Conservation (phyloP, 1,139 yeast genomes). For the Spathaspora sp. region DNA sequence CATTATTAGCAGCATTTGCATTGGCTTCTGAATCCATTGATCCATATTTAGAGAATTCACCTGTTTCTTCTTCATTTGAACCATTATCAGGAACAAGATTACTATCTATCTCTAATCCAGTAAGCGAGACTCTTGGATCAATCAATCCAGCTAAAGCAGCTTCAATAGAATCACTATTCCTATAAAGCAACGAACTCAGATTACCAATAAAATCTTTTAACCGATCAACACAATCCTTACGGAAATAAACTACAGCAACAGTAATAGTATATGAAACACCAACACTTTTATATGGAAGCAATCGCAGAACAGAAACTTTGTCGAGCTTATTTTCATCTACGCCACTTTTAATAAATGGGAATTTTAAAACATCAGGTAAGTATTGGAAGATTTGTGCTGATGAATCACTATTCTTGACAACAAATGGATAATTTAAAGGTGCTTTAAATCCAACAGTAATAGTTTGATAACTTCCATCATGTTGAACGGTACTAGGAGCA, state of each 20-base stretch:
- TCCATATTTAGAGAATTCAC: conserved; percentile 22
- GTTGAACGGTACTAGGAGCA: conserved; percentile 45
- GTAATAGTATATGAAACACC: conserved; percentile 60
- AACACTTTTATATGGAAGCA: conserved; percentile 63
- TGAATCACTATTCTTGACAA: conserved; percentile 61
- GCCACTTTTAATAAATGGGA: conserved; percentile 42
- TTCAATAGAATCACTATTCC: conserved; percentile 47
- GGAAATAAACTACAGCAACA: conserved; percentile 77
- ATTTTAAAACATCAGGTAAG: conserved; percentile 56
- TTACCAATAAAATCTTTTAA: conserved; percentile 47
- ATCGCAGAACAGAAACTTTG: conserved; percentile 56
- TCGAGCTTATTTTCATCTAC: conserved; percentile 22
- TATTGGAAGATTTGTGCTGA: conserved; percentile 77
- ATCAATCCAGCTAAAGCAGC: conserved; percentile 54
- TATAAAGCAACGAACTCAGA: conserved; percentile 48
- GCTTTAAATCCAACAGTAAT: conserved; percentile 71
- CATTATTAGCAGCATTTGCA: conserved; percentile 22
- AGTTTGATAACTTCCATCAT: conserved; percentile 51
- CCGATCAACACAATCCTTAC: conserved; percentile 43
- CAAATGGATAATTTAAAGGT: conserved; percentile 69
- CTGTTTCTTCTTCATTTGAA: conserved; percentile 17
- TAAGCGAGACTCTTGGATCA: conserved; percentile 63
- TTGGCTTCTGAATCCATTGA: conserved; percentile 37
- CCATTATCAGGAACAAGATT: conserved; percentile 4
- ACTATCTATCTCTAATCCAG: conserved; percentile 38